Percentiles rank a stretch among this genome's conserved stretches.
Evolutionary conservation across 1,284 basidiomycete species (phyloP).

Genomic region (Cutaneotrichosporon mucoides): DNA sequence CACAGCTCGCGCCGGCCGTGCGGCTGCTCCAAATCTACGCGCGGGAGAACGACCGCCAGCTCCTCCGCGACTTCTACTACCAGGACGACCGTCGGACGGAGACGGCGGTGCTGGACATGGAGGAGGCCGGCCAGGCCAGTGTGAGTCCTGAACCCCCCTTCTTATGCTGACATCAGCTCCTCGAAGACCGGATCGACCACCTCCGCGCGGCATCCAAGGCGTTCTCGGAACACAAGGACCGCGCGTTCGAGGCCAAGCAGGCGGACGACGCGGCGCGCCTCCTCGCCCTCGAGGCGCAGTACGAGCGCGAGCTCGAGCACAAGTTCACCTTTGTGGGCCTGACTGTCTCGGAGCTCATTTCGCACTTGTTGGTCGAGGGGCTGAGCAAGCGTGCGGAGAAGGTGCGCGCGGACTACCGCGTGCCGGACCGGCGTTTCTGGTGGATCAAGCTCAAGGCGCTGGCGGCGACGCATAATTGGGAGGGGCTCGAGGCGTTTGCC

Average conservation of each 20-base stretch:
- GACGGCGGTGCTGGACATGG: constrained; percentile 76
- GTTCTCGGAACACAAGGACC: constrained; percentile 90
- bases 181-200: constrained; percentile 62
- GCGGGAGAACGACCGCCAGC: constrained; percentile 79
- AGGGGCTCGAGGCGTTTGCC: constrained; percentile 74
- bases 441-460: constrained; percentile 81
- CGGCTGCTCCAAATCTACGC: constrained; percentile 82
- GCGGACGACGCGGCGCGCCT: constrained; percentile 80
- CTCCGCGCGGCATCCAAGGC: constrained; percentile 83
- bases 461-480: constrained; percentile 72
- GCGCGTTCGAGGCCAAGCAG: constrained; percentile 87
- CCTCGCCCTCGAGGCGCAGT: constrained; percentile 71
- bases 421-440: constrained; percentile 94
- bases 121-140: constrained; percentile 65
- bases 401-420: constrained; percentile 77
- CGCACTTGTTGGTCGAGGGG: constrained; percentile 67
- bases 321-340: constrained; percentile 71
- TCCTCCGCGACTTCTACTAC: constrained; percentile 97
- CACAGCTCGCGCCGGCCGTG: constrained; percentile 66
- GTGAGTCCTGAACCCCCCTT: constrained; percentile 48
- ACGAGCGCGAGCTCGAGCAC: constrained; percentile 79
- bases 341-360: constrained; percentile 78
- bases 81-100: constrained; percentile 94
- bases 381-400: constrained; percentile 82
- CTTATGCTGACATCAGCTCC: constrained; percentile 56